Evolutionary conservation across 2,329 filamentous ascomycete genomes (phyloP), one percentile per base, ranked within the genome.

Genomic region (Sporothrix pallida): DNA sequence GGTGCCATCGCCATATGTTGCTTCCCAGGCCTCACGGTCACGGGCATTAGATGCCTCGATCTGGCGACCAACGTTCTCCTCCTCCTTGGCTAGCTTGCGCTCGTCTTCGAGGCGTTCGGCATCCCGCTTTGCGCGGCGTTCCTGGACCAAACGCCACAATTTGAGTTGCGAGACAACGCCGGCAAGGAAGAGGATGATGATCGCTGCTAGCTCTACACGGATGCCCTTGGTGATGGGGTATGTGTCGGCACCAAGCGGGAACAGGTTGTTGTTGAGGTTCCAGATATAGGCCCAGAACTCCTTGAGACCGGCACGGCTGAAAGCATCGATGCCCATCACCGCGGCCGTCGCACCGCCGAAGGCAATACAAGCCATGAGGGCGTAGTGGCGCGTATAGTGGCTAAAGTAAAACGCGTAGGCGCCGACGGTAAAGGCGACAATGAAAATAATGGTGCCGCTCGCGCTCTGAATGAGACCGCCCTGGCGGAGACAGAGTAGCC

Each of bases 241-340:
- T 0, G 92, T 94, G 67, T 86, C 85, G 0, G 92, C 92, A 52
- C 89, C 88, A 1, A 94, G 83, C 0, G 95, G 95, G 78, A 98
- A 98, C 0, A 94, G 84, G 70, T 92, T 86, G 58, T 90, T 85
- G 80, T 98, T 98, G 54, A 98, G 82, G 63, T 84, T 84, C 95
- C 95, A 98, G 52, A 97, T 86, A 80, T 97, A 98, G 6, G 93
- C 87, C 95, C 95, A 98, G 77, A 98, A 98, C 81, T 98, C 95
- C 81, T 97, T 98, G 78, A 97, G 84, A 0, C 95, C 95, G n/a
- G 94, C 94, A 75, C 90, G 87, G 78, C 91, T 95, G 78, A 95
- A 97, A 81, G 94, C 97, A 80, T 98, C 95, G 74, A 98, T 92
- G 2, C 95, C 95, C 2, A 98, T 82, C 15, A 97, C 88, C 0